These are phyloP conservation scores for Nakazawaea ishiwadae DNA, from an alignment of 805 yeast genomes.

Conservation along the genomic window DNA sequence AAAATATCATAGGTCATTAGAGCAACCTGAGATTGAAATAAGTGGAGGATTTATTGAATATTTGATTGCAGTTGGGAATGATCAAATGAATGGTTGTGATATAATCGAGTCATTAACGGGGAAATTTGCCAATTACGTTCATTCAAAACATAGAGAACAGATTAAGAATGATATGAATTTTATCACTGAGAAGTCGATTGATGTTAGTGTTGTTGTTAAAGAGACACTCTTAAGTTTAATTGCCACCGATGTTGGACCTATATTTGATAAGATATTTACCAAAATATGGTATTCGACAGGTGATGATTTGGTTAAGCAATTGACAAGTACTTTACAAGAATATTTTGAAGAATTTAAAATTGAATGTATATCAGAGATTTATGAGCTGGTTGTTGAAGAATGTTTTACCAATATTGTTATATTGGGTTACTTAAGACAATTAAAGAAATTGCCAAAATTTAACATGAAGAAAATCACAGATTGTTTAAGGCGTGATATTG, in stretches of 20 bases:
- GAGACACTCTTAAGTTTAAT: conserved; percentile 53
- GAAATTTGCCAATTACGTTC: conserved; percentile 59
- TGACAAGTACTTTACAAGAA: conserved; percentile 70
- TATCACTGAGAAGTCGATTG: conserved; percentile 76
- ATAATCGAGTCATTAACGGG: conserved; percentile 66
- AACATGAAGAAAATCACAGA: conserved; percentile 32
- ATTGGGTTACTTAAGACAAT: conserved; percentile 31
- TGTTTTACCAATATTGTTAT: conserved; percentile 32
- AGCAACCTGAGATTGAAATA: conserved; percentile 33
- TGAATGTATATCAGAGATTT: conserved; percentile 47
- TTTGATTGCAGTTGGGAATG: conserved; percentile 77
- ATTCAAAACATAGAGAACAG: conserved; percentile 54
- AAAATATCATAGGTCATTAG: conserved; percentile 19
- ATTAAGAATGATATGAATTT: conserved; percentile 55
- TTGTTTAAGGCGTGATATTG: conserved; percentile 58
- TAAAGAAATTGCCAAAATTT: conserved; percentile 19
- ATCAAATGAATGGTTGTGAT: conserved; percentile 70
- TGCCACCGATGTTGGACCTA: conserved; percentile 64
- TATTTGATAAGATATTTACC: conserved; percentile 58
- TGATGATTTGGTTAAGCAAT: conserved; percentile 53
- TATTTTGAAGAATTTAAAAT: conserved; percentile 62
- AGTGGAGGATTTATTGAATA: conserved; percentile 82
- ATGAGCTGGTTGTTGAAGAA: conserved; percentile 49
- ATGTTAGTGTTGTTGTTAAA: conserved; percentile 63
- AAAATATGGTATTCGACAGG: conserved; percentile 63